Evolutionary conservation across 208 protist species (phyloP).

Genomic region (Leishmania lainsoni): DNA sequence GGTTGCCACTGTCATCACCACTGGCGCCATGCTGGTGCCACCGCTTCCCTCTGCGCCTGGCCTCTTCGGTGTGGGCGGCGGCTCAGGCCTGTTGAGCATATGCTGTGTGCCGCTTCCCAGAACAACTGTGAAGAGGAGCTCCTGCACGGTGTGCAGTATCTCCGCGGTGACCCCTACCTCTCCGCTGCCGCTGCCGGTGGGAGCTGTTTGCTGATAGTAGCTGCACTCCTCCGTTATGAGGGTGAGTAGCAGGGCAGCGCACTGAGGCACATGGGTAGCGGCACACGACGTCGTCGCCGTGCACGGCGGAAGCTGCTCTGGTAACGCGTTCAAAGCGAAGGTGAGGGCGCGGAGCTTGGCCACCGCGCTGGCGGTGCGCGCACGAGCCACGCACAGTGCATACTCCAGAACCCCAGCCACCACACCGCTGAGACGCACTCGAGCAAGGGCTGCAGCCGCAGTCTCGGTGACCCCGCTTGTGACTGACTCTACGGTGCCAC

Average conservation of each 20-base stretch:
- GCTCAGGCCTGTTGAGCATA: constrained; percentile 33
- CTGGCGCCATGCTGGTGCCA: not conserved
- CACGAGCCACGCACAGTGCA: constrained; percentile 35
- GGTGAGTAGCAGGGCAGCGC: constrained; percentile 26
- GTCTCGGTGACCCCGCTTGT: not conserved
- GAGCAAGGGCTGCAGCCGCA: constrained; percentile 2
- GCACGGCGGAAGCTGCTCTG: not conserved
- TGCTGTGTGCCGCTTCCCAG: constrained; percentile 36
- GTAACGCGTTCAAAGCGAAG: constrained; percentile 9
- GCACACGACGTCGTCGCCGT: not conserved
- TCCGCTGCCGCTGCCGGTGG: constrained; percentile 5
- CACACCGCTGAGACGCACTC: constrained; percentile 42
- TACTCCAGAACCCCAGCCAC: constrained; percentile 69
- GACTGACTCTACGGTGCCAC: not conserved
- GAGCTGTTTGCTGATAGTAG: constrained; percentile 17
- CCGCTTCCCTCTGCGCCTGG: not conserved
- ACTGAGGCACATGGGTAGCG: constrained; percentile 9
- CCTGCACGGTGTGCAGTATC: constrained; percentile 56
- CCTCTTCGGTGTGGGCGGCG: constrained; percentile 6
- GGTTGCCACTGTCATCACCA: constrained; percentile 29
- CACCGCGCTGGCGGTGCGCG: constrained; percentile 21
- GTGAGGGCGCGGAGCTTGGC: constrained; percentile 16
- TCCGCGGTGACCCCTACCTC: not conserved
- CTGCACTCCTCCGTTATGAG: constrained; percentile 25
- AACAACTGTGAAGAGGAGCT: constrained; percentile 67